Percentiles rank a stretch among this genome's conserved stretches.
phyloP scores from a whole-genome alignment of 169 alveolate genomes.

The Pseudocohnilembus persalinus region DNA sequence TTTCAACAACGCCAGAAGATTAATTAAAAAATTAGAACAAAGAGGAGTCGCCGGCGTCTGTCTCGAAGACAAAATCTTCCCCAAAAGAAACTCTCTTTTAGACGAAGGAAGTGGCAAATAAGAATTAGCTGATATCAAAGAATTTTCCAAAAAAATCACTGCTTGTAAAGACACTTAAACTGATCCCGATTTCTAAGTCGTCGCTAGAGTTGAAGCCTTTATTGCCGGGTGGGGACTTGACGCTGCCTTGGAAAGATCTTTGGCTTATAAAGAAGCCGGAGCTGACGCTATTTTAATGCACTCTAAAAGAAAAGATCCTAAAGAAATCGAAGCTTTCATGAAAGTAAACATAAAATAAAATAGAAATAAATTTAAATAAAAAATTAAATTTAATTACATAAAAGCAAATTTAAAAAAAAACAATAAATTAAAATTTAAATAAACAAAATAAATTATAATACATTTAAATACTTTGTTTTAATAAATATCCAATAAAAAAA shows the following conservation, averaged over 20 bases:
- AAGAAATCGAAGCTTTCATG: constrained; percentile 69
- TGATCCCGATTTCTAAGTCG: constrained; percentile 70
- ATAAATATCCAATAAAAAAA: background rate
- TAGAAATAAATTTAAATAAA: too few species aligned
- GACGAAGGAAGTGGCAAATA: constrained; percentile 64
- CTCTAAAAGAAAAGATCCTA: constrained; percentile 59
- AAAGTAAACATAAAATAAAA: too few species aligned
- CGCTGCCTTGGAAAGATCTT: constrained; percentile 72
- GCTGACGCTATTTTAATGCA: constrained; percentile 81
- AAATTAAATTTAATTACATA: too few species aligned
- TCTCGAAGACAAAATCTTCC: constrained; percentile 76
- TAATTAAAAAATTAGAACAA: constrained; percentile 61
- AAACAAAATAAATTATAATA: background rate
- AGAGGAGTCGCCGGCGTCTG: constrained; percentile 73
- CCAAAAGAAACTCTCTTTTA: constrained; percentile 70
- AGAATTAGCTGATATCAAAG: constrained; percentile 67
- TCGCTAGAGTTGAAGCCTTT: constrained; percentile 77
- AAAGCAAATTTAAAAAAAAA: too few species aligned
- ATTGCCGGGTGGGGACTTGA: constrained; percentile 80
- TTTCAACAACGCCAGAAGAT: constrained; percentile 62
- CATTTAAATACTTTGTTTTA: background rate
- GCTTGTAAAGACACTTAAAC: constrained; percentile 66
- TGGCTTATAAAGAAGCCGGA: constrained; percentile 75
- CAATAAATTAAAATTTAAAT: too few species aligned
- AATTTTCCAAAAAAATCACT: constrained; percentile 66